Evolutionary conservation across 441 rosid species (phyloP), one percentile per base, ranked within the genome.

Genomic region (Dalechampia spathulata): DNA sequence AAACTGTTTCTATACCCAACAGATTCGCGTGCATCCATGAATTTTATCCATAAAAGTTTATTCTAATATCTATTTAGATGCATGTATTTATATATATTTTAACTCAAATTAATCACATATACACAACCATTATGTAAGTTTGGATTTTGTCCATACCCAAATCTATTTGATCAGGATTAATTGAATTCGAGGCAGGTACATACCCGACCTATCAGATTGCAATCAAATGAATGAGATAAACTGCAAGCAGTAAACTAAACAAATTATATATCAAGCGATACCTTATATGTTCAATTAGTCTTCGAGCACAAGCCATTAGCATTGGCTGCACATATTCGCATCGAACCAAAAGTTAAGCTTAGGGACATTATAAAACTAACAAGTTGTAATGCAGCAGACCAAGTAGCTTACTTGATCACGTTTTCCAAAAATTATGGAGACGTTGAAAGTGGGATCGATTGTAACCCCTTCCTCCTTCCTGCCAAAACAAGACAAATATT

Each of bases 381-480:
- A 58, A 38, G 56, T 8, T 36, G 50, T 13, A 42, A 2, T 15
- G 30, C 25, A 41, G 34, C 34, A 30, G 40, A 41, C 34, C 7
- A 12, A 16, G 17, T 39, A 16, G 21, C 69, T 66, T 76, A 86
- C 98, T 84, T 86, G 88, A 45, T 92, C 86, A 47, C 98, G 80
- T 75, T 86, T 88, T 60, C 96, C 96, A 54, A 92, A 86, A 58
- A 88, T 68, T 56, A 88, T 90, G 15, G 95, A 86, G 30, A 91
- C 94, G 44, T 49, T 83, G 63, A 71, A 91, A 49, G 87, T 88
- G 52, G 94, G 96, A 60, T 81, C 63, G 37, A 65, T 63, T 12
- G 95, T 72, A 69, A 92, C 67, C 51, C 89, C 94, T 70, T 84
- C 87, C 66, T 91, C 98, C 70, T 86, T 91, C 76, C 98, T 88